Percentiles rank a stretch among this genome's conserved stretches.
phyloP scores from a whole-genome alignment of 139 green algal genomes.

The Picochlorum sp. region DNA sequence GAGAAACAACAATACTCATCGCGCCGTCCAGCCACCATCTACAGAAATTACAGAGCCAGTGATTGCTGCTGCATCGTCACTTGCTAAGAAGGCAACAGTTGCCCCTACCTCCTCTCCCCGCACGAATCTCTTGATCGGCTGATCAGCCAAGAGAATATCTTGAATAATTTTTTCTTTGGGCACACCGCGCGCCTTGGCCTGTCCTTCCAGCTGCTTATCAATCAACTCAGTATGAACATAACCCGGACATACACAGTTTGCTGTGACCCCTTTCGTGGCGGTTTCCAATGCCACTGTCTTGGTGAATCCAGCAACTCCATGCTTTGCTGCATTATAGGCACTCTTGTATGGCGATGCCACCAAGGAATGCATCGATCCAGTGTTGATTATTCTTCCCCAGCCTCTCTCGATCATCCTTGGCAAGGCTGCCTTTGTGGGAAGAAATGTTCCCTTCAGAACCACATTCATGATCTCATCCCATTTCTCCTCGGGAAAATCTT shows the following conservation, averaged over 20 bases:
- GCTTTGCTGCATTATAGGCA: conserved; percentile 88
- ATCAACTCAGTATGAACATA: conserved; percentile 53
- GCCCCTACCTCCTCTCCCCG: conserved; percentile 59
- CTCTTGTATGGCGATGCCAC: conserved; percentile 84
- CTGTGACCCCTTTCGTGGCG: conserved; percentile 42
- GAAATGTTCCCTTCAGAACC: conserved; percentile 63
- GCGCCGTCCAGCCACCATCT: conserved; percentile 62
- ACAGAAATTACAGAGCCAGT: conserved; percentile 72
- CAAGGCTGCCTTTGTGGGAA: conserved; percentile 71
- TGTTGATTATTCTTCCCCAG: conserved; percentile 85
- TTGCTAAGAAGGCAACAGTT: conserved; percentile 64
- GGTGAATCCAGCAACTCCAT: conserved; percentile 73
- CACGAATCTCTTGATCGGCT: conserved; percentile 84
- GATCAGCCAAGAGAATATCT: conserved; percentile 78
- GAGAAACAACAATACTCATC: conserved; percentile 11
- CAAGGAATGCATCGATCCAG: conserved; percentile 71
- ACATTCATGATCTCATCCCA: conserved; percentile 67
- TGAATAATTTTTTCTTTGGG: conserved; percentile 29
- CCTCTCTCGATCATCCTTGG: conserved; percentile 67
- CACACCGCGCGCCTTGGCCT: conserved; percentile 58
- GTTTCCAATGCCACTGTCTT: conserved; percentile 76
- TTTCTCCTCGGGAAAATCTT: conserved; percentile 78
- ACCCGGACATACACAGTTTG: conserved; percentile 26
- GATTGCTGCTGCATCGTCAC: conserved; percentile 59
- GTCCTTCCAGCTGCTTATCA: conserved; percentile 60